A percentile compares a stretch with the other conserved stretches of the same genome.
Conservation (phyloP, 148 eudicot species). For the Chenopodium quinoa region DNA sequence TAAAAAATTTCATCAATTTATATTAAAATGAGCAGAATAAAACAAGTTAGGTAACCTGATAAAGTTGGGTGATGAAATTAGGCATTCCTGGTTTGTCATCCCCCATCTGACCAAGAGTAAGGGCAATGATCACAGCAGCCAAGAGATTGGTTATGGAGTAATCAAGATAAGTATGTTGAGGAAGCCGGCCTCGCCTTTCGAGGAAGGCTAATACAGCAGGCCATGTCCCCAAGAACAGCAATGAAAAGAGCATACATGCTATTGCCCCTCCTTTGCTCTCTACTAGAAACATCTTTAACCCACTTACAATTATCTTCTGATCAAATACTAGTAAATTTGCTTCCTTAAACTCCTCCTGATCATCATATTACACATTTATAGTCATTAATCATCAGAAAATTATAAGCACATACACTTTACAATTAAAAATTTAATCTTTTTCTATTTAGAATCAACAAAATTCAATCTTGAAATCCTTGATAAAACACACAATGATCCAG, state of each 20-base stretch:
- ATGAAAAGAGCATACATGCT: constrained; percentile 37
- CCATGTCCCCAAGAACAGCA: constrained; percentile 65
- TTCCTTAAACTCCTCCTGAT: constrained; percentile 20
- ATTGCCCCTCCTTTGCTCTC: constrained; percentile 39
- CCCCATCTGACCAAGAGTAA: constrained; percentile 77
- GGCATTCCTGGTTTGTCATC: constrained; percentile 46
- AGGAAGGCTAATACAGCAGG: constrained; percentile 59
- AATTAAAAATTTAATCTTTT: too few species aligned
- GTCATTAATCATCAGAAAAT: neutral
- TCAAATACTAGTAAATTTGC: neutral
- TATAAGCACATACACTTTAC: neutral
- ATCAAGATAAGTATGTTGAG: constrained; percentile 90
- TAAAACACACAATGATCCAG: neutral
- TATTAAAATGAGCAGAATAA: neutral
- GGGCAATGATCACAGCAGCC: constrained; percentile 79
- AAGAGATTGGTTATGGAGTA: constrained; percentile 79
- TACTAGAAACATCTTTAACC: constrained; percentile 27
- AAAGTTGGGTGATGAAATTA: constrained; percentile 54
- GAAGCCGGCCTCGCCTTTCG: constrained; percentile 80
- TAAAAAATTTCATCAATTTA: neutral
- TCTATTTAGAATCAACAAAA: neutral
- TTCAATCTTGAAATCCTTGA: neutral
- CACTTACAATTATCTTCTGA: neutral
- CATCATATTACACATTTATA: neutral
- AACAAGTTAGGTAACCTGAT: constrained; percentile 8